These are phyloP conservation scores for Andrographis paniculata DNA, from an alignment of 305 asterid species.

Conservation along the genomic window DNA sequence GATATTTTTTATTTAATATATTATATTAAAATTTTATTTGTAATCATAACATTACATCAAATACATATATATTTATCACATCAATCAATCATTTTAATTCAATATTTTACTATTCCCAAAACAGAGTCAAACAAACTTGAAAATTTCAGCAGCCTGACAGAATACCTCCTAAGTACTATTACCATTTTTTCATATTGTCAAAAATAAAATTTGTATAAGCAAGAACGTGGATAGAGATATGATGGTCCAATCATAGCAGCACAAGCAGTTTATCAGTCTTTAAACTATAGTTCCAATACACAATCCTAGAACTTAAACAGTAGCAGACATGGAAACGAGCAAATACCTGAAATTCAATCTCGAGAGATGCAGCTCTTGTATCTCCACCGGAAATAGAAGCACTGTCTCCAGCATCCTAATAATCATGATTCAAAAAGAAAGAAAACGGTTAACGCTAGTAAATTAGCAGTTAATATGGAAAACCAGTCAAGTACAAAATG, in stretches of 20 bases:
- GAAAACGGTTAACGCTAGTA: neutral
- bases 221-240: neutral
- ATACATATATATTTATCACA: too few species aligned
- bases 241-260: conserved; percentile 7
- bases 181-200: too few species aligned
- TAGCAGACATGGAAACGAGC: conserved; percentile 13
- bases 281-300: conserved; percentile 3
- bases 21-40: too few species aligned
- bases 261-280: conserved; percentile 4
- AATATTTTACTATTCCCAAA: too few species aligned
- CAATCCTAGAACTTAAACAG: conserved; percentile 9
- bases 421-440: neutral
- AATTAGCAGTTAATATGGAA: conserved; percentile 15
- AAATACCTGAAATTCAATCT: conserved; percentile 47
- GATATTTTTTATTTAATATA: too few species aligned
- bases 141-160: too few species aligned
- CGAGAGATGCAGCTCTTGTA: conserved; percentile 25
- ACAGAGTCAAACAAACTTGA: too few species aligned
- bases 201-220: neutral
- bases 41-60: too few species aligned
- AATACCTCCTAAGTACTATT: too few species aligned
- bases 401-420: conserved; percentile 36
- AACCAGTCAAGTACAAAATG: conserved; percentile 2
- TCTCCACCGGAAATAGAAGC: conserved; percentile 28
- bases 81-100: too few species aligned